These are phyloP conservation scores for Podosphaera leucotricha DNA, from an alignment of 2,329 filamentous ascomycete species.

Conservation along the genomic window DNA sequence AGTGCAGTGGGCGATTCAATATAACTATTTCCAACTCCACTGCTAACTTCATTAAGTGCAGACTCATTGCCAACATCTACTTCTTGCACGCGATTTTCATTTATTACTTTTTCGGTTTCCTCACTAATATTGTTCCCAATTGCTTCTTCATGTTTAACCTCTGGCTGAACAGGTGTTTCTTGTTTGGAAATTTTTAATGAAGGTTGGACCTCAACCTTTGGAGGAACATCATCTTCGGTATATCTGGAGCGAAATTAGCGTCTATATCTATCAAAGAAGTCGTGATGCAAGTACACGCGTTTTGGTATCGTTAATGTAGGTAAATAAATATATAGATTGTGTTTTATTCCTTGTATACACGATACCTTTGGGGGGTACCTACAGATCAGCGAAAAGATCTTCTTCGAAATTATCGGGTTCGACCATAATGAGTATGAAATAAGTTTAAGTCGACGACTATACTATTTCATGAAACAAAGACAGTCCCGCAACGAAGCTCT, in stretches of 20 bases:
- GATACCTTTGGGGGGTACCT: constrained; percentile 20
- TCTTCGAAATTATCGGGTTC: constrained; percentile 70
- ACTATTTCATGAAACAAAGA: neutral
- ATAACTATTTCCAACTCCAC: constrained; percentile 17
- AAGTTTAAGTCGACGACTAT: neutral
- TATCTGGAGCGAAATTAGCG: constrained; percentile 23
- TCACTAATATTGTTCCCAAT: constrained; percentile 17
- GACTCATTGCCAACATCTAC: constrained; percentile 17
- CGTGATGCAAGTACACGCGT: neutral
- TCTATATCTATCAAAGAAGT: neutral
- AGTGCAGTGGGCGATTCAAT: constrained; percentile 11
- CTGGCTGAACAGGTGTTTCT: constrained; percentile 12
- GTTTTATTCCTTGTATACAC: neutral
- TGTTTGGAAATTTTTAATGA: neutral
- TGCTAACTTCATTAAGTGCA: constrained; percentile 3
- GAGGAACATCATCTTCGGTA: constrained; percentile 37
- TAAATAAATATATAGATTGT: neutral
- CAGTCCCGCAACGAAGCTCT: neutral
- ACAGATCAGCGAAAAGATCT: constrained; percentile 92
- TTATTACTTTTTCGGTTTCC: constrained; percentile 19
- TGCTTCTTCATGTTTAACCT: constrained; percentile 12
- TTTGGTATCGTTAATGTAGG: neutral
- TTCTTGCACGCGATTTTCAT: constrained; percentile 25
- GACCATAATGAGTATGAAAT: constrained; percentile 34
- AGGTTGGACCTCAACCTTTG: constrained; percentile 15